Evolutionary conservation across 1,284 basidiomycete genomes (phyloP).

Genomic region (Blastosporella zonata): DNA sequence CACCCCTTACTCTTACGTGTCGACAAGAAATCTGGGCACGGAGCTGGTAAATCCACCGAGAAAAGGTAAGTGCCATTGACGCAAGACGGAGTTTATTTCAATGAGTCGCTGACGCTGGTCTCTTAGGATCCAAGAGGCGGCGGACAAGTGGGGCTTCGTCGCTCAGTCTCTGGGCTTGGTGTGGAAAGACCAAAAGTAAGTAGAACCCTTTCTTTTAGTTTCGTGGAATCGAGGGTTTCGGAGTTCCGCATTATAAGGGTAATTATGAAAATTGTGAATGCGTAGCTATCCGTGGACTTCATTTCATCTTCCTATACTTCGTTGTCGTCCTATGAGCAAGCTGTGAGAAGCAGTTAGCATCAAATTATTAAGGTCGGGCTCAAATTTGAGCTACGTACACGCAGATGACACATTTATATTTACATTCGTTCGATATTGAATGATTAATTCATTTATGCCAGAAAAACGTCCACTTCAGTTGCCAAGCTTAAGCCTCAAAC

Average conservation of each 20-base stretch:
- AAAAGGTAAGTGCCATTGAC: conserved; percentile 51
- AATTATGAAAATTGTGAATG: not conserved
- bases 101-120: conserved; percentile 9
- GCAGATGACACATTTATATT: too few relatives aligned
- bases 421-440: too few relatives aligned
- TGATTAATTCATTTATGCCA: too few relatives aligned
- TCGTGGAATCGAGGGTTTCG: not conserved
- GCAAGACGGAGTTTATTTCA: not conserved
- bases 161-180: conserved; percentile 58
- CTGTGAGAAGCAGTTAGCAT: too few relatives aligned
- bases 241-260: not conserved
- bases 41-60: conserved; percentile 75
- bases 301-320: too few relatives aligned
- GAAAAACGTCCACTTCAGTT: too few relatives aligned
- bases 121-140: conserved; percentile 66
- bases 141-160: conserved; percentile 76
- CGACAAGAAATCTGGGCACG: conserved; percentile 79
- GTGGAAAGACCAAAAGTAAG: conserved; percentile 26
- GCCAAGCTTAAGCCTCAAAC: too few relatives aligned
- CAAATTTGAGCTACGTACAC: too few relatives aligned
- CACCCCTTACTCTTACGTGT: conserved; percentile 73
- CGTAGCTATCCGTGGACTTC: too few relatives aligned
- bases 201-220: not conserved
- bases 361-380: too few relatives aligned
- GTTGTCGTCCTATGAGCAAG: too few relatives aligned